phyloP scores from a whole-genome alignment of 2,329 filamentous ascomycete species.

The Thermochaetoides dissita region DNA sequence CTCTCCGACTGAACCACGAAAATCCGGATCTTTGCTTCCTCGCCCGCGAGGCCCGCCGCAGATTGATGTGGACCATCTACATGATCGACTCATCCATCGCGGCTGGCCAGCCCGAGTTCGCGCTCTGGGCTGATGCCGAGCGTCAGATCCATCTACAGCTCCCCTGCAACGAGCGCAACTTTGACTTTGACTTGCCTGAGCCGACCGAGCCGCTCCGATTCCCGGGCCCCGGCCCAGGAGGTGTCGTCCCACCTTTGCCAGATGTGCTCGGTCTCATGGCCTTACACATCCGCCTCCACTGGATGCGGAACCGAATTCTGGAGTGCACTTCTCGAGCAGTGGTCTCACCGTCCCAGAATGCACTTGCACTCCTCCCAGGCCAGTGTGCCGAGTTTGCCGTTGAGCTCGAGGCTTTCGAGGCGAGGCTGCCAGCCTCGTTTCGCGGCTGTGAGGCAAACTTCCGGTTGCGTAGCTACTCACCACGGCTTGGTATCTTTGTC shows the following conservation, averaged over 20 bases:
- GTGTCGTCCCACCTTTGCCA: conserved; percentile 29
- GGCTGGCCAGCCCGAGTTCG: conserved; percentile 32
- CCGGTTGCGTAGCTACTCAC: conserved; percentile 41
- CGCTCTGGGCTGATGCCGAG: conserved; percentile 26
- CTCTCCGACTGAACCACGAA: conserved; percentile 35
- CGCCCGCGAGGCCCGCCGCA: conserved; percentile 29
- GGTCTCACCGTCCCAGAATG: conserved; percentile 28
- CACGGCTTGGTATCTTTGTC: conserved; percentile 41
- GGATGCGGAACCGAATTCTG: conserved; percentile 39
- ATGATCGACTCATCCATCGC: conserved; percentile 34
- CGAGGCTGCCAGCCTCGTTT: conserved; percentile 39
- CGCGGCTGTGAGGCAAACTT: conserved; percentile 44
- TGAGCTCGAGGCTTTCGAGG: conserved; percentile 36
- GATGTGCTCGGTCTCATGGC: conserved; percentile 43
- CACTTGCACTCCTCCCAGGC: conserved; percentile 30
- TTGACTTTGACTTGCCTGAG: conserved; percentile 44
- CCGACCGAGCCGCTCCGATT: conserved; percentile 35
- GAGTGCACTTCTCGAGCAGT: conserved; percentile 36
- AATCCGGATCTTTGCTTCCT: conserved; percentile 30
- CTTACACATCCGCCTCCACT: conserved; percentile 41
- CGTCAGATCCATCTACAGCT: conserved; percentile 32
- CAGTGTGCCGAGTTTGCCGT: conserved; percentile 33
- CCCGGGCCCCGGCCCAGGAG: conserved; percentile 27
- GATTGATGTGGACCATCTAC: conserved; percentile 35
- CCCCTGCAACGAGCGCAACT: conserved; percentile 36